phyloP scores from a whole-genome alignment of 2,329 filamentous ascomycete genomes.

The Hirsutella thompsonii region DNA sequence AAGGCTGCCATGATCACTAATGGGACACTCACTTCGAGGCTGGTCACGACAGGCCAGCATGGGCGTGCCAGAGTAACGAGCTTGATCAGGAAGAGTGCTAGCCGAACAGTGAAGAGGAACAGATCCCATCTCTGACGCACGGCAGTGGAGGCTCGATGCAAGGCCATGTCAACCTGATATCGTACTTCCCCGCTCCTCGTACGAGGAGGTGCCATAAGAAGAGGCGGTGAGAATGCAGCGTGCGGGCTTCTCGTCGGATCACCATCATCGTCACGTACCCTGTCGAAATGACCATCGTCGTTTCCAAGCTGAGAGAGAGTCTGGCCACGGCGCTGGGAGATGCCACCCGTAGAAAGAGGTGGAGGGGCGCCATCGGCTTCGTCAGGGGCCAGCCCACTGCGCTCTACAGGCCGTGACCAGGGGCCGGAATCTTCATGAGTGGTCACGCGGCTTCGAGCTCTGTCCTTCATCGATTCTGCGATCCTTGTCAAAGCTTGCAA shows the following conservation, averaged over 20 bases:
- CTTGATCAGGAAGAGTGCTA: conserved; percentile 56
- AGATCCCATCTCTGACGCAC: conserved; percentile 16
- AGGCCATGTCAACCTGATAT: conserved; percentile 20
- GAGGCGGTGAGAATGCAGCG: conserved; percentile 6
- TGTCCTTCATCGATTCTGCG: conserved; percentile 20
- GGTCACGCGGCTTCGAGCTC: conserved; percentile 5
- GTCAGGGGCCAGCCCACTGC: not conserved
- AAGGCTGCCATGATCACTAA: conserved; percentile 56
- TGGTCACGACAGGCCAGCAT: conserved; percentile 62
- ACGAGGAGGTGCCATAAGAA: conserved; percentile 37
- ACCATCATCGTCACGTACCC: not conserved
- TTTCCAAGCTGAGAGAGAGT: not conserved
- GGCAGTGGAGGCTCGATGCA: conserved; percentile 16
- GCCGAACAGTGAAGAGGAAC: conserved; percentile 27
- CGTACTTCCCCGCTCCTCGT: conserved; percentile 18
- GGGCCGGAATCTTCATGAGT: not conserved
- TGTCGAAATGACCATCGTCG: not conserved
- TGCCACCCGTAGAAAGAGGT: not conserved
- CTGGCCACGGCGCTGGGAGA: not conserved
- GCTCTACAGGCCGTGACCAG: not conserved
- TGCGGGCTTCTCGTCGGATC: not conserved
- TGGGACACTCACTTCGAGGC: conserved; percentile 50
- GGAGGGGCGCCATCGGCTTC: not conserved
- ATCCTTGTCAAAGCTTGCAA: conserved; percentile 2
- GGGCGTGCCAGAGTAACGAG: conserved; percentile 49